A percentile compares a stretch with the other conserved stretches of the same genome.
Conservation (phyloP, 2,329 filamentous ascomycete species). For the Colletotrichum tamarilloi region DNA sequence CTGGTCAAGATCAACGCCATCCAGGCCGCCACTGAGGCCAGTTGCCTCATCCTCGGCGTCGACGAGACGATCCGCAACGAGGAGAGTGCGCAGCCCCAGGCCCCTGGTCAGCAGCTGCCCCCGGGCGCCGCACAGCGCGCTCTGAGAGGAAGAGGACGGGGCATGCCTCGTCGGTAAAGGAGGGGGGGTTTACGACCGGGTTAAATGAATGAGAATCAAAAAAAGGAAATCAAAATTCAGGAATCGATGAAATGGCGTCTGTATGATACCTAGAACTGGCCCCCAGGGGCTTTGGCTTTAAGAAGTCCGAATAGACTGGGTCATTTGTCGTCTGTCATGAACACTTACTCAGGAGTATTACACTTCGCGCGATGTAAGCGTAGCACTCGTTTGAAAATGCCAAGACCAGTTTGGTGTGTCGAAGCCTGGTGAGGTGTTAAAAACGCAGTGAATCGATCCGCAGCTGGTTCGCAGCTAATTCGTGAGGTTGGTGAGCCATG, state of each 20-base stretch:
- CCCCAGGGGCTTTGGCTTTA: conserved; percentile 30
- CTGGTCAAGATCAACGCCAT: conserved; percentile 98
- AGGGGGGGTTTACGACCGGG: neutral
- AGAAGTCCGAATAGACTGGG: conserved; percentile 36
- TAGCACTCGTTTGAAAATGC: too few relatives aligned
- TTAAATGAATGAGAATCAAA: conserved; percentile 34
- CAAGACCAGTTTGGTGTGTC: too few relatives aligned
- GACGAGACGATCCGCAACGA: conserved; percentile 99
- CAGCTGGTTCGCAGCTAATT: too few relatives aligned
- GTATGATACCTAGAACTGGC: conserved; percentile 38
- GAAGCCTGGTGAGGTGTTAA: too few relatives aligned
- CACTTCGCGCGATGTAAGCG: too few relatives aligned
- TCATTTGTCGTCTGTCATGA: conserved; percentile 33
- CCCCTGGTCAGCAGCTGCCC: conserved; percentile 78
- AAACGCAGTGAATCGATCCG: too few relatives aligned
- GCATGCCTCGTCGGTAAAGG: conserved; percentile 84
- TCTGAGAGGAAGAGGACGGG: conserved; percentile 83
- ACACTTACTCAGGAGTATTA: too few relatives aligned
- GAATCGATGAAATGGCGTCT: conserved; percentile 37
- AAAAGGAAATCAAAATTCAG: conserved; percentile 35
- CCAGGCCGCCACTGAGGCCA: conserved; percentile 94
- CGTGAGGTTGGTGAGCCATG: too few relatives aligned
- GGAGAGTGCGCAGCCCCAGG: conserved; percentile 87
- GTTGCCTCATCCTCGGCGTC: conserved; percentile 93
- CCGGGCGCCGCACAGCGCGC: conserved; percentile 90